Percentiles rank a stretch among this genome's conserved stretches.
Conservation (phyloP, 139 green algal genomes). For the Coccomyxa sp. region DNA sequence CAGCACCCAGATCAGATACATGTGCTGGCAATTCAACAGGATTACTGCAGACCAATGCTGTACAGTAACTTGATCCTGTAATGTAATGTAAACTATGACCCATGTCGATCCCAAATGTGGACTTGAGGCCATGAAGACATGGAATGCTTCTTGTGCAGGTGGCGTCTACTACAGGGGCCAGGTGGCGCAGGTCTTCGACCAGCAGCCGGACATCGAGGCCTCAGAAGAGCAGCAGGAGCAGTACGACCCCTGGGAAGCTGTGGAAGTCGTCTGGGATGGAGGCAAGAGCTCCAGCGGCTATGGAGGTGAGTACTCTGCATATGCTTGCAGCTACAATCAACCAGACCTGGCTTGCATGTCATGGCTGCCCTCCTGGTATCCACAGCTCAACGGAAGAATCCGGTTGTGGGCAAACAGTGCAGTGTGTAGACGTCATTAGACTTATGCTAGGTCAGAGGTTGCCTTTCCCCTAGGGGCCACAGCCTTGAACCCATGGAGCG, state of each 20-base stretch:
- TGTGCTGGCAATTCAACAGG: too few relatives aligned
- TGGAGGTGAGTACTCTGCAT: neutral
- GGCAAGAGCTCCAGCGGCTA: slow-evolving; percentile 7
- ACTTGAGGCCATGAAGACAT: neutral
- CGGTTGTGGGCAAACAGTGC: too few relatives aligned
- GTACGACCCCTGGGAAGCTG: slow-evolving; percentile 74
- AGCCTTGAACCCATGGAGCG: too few relatives aligned
- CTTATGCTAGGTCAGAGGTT: too few relatives aligned
- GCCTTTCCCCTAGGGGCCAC: too few relatives aligned
- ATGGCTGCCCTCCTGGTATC: too few relatives aligned
- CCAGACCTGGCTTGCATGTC: too few relatives aligned
- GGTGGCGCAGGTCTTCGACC: slow-evolving; percentile 28
- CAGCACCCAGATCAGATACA: too few relatives aligned
- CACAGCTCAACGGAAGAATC: too few relatives aligned
- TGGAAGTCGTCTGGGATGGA: slow-evolving; percentile 70
- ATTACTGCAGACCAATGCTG: too few relatives aligned
- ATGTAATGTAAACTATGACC: neutral
- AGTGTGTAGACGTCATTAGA: too few relatives aligned
- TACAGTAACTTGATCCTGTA: neutral
- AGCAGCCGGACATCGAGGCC: slow-evolving; percentile 8
- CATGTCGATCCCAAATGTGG: neutral
- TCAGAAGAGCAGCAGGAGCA: slow-evolving; percentile 22
- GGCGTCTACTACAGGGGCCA: slow-evolving; percentile 69
- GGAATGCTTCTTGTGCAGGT: slow-evolving; percentile 20
- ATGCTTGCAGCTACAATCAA: too few relatives aligned